A percentile compares a stretch with the other conserved stretches of the same genome.
Conservation (phyloP, 768 basidiomycete species). For the Dendrothele bispora region DNA sequence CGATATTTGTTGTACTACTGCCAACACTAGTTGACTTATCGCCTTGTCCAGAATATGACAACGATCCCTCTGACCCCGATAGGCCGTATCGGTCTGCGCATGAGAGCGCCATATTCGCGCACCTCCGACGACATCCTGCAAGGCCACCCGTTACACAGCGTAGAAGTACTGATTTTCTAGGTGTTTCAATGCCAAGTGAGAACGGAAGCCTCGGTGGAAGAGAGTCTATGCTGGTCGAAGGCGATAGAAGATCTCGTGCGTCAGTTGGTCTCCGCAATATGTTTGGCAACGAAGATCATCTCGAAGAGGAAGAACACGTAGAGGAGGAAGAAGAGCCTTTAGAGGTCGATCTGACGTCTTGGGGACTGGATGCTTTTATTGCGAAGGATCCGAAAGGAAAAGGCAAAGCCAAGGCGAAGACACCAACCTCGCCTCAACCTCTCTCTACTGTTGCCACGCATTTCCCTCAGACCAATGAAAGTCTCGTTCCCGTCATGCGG, state of each 20-base stretch:
- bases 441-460: conserved; percentile 43
- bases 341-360: conserved; percentile 81
- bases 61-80: conserved; percentile 70
- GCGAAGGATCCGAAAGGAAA: conserved; percentile 60
- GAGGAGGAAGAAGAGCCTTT: conserved; percentile 51
- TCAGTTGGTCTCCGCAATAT: conserved; percentile 74
- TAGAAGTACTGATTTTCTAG: conserved; percentile 64
- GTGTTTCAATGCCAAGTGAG: conserved; percentile 67
- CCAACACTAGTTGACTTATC: background rate
- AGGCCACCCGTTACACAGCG: conserved; percentile 42
- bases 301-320: conserved; percentile 54
- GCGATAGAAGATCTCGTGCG: conserved; percentile 44
- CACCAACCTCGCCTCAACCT: conserved; percentile 40
- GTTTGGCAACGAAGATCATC: conserved; percentile 63
- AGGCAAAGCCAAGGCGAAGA: conserved; percentile 39
- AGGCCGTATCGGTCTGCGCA: conserved; percentile 65
- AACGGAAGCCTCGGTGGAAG: conserved; percentile 42
- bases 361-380: conserved; percentile 81
- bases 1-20: background rate
- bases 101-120: conserved; percentile 86
- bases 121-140: conserved; percentile 54
- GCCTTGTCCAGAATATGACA: conserved; percentile 75
- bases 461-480: conserved; percentile 41
- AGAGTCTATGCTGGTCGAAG: conserved; percentile 50
- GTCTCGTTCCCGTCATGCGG: conserved; percentile 30